These are phyloP conservation scores for Monosporozyma siamensis DNA, from an alignment of 805 yeast species.

Conservation along the genomic window DNA sequence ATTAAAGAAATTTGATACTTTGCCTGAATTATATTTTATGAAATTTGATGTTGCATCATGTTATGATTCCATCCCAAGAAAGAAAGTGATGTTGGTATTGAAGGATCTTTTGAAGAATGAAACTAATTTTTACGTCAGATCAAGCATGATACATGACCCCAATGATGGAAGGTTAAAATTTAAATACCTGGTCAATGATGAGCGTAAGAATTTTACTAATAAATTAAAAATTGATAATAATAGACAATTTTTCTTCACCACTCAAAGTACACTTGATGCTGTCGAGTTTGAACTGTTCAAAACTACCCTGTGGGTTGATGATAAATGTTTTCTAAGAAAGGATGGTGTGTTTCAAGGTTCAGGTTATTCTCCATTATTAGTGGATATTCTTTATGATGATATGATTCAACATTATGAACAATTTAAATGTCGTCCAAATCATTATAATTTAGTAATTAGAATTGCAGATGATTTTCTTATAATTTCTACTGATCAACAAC, in stretches of 20 bases:
- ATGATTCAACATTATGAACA: slow-evolving; percentile 34
- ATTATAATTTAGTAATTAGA: slow-evolving; percentile 40
- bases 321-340: slow-evolving; percentile 37
- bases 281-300: slow-evolving; percentile 45
- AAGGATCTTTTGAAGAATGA: slow-evolving; percentile 12
- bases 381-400: slow-evolving; percentile 62
- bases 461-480: slow-evolving; percentile 81
- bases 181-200: slow-evolving; percentile 17
- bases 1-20: slow-evolving; percentile 5
- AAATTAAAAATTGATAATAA: neutral
- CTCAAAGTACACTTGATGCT: slow-evolving; percentile 37
- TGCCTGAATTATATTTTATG: slow-evolving; percentile 40
- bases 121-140: slow-evolving; percentile 25
- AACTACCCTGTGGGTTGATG: slow-evolving; percentile 38
- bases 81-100: slow-evolving; percentile 32
- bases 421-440: slow-evolving; percentile 21
- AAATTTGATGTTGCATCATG: slow-evolving; percentile 74
- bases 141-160: slow-evolving; percentile 11
- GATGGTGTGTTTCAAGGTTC: slow-evolving; percentile 82
- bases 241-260: slow-evolving; percentile 23
- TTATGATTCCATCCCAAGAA: slow-evolving; percentile 60
- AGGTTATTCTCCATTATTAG: slow-evolving; percentile 61
- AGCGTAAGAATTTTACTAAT: neutral
- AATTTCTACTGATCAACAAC: slow-evolving; percentile 36
- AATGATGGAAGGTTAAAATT: slow-evolving; percentile 5